Evolutionary conservation across 2,329 filamentous ascomycete species (phyloP).

Genomic region (Claviceps fusiformis): DNA sequence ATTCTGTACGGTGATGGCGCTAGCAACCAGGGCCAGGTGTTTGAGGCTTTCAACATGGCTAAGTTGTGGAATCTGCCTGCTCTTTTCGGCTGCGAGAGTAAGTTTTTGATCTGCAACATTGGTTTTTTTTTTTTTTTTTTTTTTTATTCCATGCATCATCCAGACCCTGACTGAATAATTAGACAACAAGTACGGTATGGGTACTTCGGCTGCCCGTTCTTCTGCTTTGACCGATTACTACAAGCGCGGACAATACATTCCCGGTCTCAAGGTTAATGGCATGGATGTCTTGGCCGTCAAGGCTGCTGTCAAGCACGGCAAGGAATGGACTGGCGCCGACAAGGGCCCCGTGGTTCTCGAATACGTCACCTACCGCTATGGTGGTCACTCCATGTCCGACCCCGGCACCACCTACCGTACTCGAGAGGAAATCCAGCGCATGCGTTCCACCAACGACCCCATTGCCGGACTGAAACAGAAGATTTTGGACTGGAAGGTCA

Average conservation of each 20-base stretch:
- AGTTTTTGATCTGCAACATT: slow-evolving; percentile 29
- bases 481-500: slow-evolving; percentile 88
- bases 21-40: slow-evolving; percentile 98
- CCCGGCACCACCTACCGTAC: slow-evolving; percentile 98
- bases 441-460: slow-evolving; percentile 97
- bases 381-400: slow-evolving; percentile 99
- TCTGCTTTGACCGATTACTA: slow-evolving; percentile 98
- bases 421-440: slow-evolving; percentile 98
- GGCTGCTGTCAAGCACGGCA: slow-evolving; percentile 87
- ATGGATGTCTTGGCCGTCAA: slow-evolving; percentile 99
- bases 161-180: no score
- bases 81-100: slow-evolving; percentile 97
- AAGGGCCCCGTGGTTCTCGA: slow-evolving; percentile 94
- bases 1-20: slow-evolving; percentile 96
- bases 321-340: slow-evolving; percentile 68
- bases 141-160: no score
- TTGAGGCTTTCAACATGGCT: slow-evolving; percentile 99
- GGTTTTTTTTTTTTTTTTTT: not conserved
- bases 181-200: slow-evolving; percentile 99
- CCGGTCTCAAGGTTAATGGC: slow-evolving; percentile 97
- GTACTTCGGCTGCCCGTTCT: slow-evolving; percentile 85
- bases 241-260: slow-evolving; percentile 99
- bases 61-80: slow-evolving; percentile 96
- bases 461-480: slow-evolving; percentile 98
- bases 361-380: slow-evolving; percentile 98